Base-by-base conservation (phyloP, 1,284 basidiomycete species). In the Sphagnurus paluster region DNA sequence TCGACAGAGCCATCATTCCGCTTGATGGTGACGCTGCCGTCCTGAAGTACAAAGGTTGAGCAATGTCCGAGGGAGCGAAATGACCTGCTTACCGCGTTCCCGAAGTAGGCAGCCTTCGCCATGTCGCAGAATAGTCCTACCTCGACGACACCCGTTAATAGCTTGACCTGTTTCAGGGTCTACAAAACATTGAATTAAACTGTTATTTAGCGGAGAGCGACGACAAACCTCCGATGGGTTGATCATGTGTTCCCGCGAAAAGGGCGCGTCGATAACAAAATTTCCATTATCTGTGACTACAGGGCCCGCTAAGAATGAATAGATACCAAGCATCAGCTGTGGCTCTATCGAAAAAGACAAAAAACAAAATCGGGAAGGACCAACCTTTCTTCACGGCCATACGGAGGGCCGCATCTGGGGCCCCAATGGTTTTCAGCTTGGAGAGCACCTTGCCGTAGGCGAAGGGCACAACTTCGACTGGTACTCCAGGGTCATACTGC, bases 31-130 rank as follows among this genome's bases (percentile, higher is more conserved):
- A 82, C 76, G 45, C 74, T 78, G 2, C 80, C 80, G 58, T 82
- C 78, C 76, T 80, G 17, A 5, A 23, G 23, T 17, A 35, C 44
- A 11, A 13, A 16, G 26, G 13, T 21, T 26, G 3, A 38, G 17
- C 25, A n/a, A 37, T 34, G 5, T 13, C 11, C 7, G 3, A 17
- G 17, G 11, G 8, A 36, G 49, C 42, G 44, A 23, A 16, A 28
- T 26, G 3, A 20, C 38, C 10, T 16, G 63, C 74, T 51, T 48
- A 90, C 89, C 71, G 85, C 79, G 59, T 97, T 96, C 14, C 96
- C 96, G 71, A 98, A 99, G 76, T 98, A 99, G 8, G 95, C 95
- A 0, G 93, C 93, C 65, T 88, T 82, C n/a, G 90, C 93, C 79
- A 98, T 87, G 44, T 84, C 75, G 63, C 91, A 94, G 75, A 99